Percentiles rank a stretch among this genome's conserved stretches.
phyloP scores from a whole-genome alignment of 768 basidiomycete genomes.

The Hygrophorus pudorinus region DNA sequence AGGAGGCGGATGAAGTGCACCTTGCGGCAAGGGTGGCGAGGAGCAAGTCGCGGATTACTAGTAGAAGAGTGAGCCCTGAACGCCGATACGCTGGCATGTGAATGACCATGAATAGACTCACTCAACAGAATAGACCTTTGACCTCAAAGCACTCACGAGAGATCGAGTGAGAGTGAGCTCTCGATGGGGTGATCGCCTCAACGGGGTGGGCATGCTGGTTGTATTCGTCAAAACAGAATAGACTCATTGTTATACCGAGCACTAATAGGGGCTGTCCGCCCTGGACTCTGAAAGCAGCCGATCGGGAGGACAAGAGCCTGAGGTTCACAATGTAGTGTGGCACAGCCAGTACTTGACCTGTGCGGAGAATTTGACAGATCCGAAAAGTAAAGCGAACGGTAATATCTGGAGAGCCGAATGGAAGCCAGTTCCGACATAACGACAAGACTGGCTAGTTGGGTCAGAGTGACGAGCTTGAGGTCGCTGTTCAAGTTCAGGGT shows the following conservation, averaged over 20 bases:
- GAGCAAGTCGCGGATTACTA: background rate
- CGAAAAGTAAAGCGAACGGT: too few species aligned
- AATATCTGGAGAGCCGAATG: too few species aligned
- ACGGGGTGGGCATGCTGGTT: constrained; percentile 15
- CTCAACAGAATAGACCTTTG: constrained; percentile 24
- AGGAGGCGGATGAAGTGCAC: constrained; percentile 46
- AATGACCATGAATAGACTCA: constrained; percentile 13
- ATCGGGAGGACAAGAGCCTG: background rate
- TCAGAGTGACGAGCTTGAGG: too few species aligned
- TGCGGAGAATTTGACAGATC: too few species aligned
- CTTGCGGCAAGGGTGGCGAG: constrained; percentile 12
- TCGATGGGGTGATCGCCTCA: constrained; percentile 37
- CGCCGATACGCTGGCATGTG: constrained; percentile 5
- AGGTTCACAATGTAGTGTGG: too few species aligned
- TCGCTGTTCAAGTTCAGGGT: too few species aligned
- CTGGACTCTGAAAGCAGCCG: constrained; percentile 1
- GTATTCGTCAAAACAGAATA: background rate
- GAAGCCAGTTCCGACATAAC: too few species aligned
- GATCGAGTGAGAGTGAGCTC: constrained; percentile 40
- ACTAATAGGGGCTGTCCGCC: constrained; percentile 5
- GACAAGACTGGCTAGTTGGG: too few species aligned
- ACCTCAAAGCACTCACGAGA: constrained; percentile 37
- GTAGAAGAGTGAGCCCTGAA: background rate
- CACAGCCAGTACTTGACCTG: too few species aligned
- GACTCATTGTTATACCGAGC: background rate